A percentile compares a stretch with the other conserved stretches of the same genome.
phyloP scores from a whole-genome alignment of 805 yeast species.

The Yarrowia sp. region DNA sequence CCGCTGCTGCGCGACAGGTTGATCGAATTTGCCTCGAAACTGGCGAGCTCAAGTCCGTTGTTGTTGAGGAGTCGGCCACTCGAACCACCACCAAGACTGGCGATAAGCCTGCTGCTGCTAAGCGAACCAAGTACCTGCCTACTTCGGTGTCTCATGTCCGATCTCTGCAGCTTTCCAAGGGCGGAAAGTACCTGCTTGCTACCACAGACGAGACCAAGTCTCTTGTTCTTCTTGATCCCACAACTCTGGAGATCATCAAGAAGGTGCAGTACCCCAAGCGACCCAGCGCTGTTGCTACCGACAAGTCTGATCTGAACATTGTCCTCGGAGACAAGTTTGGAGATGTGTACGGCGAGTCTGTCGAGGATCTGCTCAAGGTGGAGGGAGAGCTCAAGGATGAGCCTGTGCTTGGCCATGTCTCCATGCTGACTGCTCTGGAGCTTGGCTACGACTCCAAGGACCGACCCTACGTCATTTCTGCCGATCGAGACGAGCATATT shows the following conservation, averaged over 20 bases:
- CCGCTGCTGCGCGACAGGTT: constrained; percentile 39
- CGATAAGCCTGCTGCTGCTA: constrained; percentile 12
- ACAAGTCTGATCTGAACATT: constrained; percentile 58
- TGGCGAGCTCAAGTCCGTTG: constrained; percentile 38
- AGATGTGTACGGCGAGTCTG: constrained; percentile 71
- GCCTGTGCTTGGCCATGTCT: constrained; percentile 93
- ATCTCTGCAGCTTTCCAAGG: constrained; percentile 60
- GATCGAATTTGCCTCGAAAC: constrained; percentile 35
- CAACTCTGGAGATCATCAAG: constrained; percentile 59
- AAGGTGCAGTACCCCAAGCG: constrained; percentile 87
- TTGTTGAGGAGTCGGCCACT: constrained; percentile 15
- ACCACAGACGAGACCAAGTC: constrained; percentile 88
- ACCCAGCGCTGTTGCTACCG: constrained; percentile 80
- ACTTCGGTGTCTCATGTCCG: constrained; percentile 59
- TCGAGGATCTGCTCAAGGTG: constrained; percentile 40
- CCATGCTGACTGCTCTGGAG: constrained; percentile 85
- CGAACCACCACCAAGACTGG: constrained; percentile 21
- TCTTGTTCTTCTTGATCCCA: constrained; percentile 61
- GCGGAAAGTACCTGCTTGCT: constrained; percentile 64
- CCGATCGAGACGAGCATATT: constrained; percentile 97
- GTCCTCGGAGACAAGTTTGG: constrained; percentile 95
- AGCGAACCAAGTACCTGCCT: constrained; percentile 36
- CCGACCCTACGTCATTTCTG: constrained; percentile 66
- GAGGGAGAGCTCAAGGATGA: constrained; percentile 52
- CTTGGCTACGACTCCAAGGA: constrained; percentile 56